Evolutionary conservation across 441 rosid species (phyloP), one percentile per base, ranked within the genome.

Genomic region (Corymbia calophylla): DNA sequence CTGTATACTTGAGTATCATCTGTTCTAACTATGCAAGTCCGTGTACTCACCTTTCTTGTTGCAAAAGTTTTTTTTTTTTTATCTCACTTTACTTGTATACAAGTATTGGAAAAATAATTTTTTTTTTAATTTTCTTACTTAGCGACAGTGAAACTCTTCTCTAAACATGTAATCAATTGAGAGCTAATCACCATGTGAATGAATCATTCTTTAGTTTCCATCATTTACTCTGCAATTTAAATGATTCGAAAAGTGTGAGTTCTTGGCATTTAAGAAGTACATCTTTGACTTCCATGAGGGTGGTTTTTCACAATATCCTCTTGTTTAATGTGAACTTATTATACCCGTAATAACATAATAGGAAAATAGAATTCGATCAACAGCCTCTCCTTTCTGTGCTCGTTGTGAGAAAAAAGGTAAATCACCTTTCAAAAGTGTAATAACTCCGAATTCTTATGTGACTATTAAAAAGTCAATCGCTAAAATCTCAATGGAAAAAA

Each of bases 301-400:
- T 32, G 49, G 39, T 66, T 66, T 66, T 31, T 66, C 9, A 66
- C 31, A 39, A 21, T 66, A 66, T 15, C 17, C 21, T 66, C 31
- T 31, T 66, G 39, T 31, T n/a, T 7, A 4, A 66, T 66, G 73
- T 9, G 4, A 31, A 66, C 73, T 16, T 66, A 66, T 31, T 39
- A 66, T 66, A 66, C 5, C 8, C 0, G 21, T 66, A n/a, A 39
- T 6, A 21, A 73, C 49, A 11, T 21, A 21, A 21, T 3, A 3
- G 16, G 29, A 39, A 39, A 70, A 70, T 39, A 21, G 12, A 73
- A 73, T 73, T 21, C 3, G 5, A 73, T 21, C 49, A 39, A 21
- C 49, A 39, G 3, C 49, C 5, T 73, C 9, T 73, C 21, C 16
- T 73, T 70, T 73, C 6, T 3, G 49, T 21, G 82, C 29, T 39